Evolutionary conservation across 495 filamentous ascomycete genomes (phyloP).

Genomic region (Neurospora sp.): DNA sequence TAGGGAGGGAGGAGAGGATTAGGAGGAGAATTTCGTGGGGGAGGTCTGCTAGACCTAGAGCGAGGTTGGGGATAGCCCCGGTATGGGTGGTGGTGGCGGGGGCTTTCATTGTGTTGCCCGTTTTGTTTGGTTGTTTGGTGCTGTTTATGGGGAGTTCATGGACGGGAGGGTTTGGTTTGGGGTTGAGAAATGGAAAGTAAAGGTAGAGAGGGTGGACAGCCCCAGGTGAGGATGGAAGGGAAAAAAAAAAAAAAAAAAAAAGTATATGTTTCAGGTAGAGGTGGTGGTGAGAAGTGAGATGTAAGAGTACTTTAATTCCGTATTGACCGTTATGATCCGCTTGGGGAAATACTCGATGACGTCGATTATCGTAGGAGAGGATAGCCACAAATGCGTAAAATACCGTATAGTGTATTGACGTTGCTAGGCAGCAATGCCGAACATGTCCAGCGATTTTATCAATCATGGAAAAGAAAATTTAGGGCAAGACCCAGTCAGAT

Average conservation of each 20-base stretch:
- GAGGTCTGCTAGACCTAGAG: conserved; percentile 7
- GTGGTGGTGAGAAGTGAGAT: not conserved
- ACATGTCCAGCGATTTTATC: too few species aligned
- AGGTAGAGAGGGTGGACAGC: not conserved
- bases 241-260: not conserved
- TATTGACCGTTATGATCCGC: not conserved
- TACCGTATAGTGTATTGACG: not conserved
- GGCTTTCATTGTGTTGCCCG: not conserved
- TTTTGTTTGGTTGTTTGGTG: not conserved
- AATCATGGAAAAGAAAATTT: too few species aligned
- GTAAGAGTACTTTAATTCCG: not conserved
- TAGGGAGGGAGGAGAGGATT: conserved; percentile 27
- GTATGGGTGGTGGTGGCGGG: too few species aligned
- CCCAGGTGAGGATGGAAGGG: too few species aligned
- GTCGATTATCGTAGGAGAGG: not conserved
- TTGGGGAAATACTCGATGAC: not conserved
- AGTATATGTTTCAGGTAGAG: not conserved
- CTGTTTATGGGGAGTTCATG: not conserved
- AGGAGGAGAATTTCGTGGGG: conserved; percentile 32
- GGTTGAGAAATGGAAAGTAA: not conserved
- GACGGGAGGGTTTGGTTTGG: not conserved
- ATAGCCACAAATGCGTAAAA: not conserved
- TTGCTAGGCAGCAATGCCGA: not conserved
- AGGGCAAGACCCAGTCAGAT: not conserved
- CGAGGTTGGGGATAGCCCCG: too few species aligned